Evolutionary conservation across 208 protist species (phyloP).

Genomic region (Leishmania aethiopica): DNA sequence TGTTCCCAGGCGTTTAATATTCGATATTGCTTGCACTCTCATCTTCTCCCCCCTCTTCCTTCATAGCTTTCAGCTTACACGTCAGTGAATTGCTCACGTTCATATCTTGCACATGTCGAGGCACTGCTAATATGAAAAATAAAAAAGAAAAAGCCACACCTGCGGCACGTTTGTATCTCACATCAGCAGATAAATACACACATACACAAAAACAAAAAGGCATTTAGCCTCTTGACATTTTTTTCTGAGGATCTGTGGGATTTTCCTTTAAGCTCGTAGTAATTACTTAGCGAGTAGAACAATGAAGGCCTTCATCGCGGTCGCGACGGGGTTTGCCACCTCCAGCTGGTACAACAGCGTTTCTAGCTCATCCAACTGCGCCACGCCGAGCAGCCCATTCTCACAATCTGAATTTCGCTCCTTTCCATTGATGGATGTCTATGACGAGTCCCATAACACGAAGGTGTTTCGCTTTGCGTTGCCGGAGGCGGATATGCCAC

Average conservation of each 20-base stretch:
- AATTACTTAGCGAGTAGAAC: background rate
- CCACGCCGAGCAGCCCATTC: constrained; percentile 60
- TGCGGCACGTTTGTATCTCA: background rate
- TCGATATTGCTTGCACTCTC: background rate
- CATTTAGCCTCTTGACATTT: background rate
- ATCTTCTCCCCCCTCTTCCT: background rate
- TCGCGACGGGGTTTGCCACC: constrained; percentile 45
- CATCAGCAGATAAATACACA: background rate
- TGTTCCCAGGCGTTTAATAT: background rate
- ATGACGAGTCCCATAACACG: constrained; percentile 87
- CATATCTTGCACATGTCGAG: background rate
- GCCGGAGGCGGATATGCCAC: constrained; percentile 78
- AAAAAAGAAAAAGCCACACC: background rate
- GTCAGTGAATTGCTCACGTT: background rate
- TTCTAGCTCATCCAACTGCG: constrained; percentile 37
- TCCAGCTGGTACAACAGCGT: constrained; percentile 64
- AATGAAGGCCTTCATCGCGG: constrained; percentile 76
- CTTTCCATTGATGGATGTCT: constrained; percentile 80
- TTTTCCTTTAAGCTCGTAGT: constrained; percentile 16
- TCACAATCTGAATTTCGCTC: constrained; percentile 77
- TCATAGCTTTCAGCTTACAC: background rate
- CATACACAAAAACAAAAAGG: background rate
- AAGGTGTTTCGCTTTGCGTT: constrained; percentile 89
- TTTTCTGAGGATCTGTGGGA: background rate
- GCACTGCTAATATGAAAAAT: background rate